phyloP scores from a whole-genome alignment of 352 stramenopile species.

The Pythium phragmitis region DNA sequence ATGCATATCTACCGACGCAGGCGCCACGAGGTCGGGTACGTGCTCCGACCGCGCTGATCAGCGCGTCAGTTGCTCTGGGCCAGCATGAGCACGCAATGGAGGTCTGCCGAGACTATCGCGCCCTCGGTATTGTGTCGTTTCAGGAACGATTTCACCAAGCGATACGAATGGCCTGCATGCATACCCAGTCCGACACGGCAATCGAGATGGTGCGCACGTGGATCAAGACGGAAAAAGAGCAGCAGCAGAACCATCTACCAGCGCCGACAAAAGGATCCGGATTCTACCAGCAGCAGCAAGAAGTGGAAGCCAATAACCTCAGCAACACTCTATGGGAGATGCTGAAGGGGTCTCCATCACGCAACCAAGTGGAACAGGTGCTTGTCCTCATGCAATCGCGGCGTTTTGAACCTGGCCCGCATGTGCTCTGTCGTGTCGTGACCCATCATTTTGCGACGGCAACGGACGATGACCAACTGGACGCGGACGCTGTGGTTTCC shows the following conservation, averaged over 20 bases:
- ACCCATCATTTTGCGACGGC: constrained; percentile 15
- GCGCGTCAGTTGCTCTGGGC: constrained; percentile 39
- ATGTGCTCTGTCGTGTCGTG: constrained; percentile 37
- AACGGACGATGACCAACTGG: constrained; percentile 19
- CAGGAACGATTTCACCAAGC: constrained; percentile 40
- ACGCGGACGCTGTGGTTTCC: constrained; percentile 12
- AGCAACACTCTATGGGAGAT: constrained; percentile 57
- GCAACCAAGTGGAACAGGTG: constrained; percentile 23
- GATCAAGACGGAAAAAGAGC: constrained; percentile 12
- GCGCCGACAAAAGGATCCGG: too few species aligned
- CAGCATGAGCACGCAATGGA: constrained; percentile 37
- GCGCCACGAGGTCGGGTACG: constrained; percentile 40
- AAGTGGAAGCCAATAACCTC: constrained; percentile 35
- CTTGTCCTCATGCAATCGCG: constrained; percentile 36
- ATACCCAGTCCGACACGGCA: constrained; percentile 32
- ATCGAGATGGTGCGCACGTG: constrained; percentile 40
- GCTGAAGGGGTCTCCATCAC: constrained; percentile 40
- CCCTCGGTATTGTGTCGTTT: constrained; percentile 36
- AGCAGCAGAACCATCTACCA: not conserved
- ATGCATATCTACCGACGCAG: constrained; percentile 36
- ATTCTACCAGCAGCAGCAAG: too few species aligned
- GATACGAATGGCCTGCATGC: constrained; percentile 33
- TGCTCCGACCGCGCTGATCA: constrained; percentile 45
- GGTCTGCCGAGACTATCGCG: constrained; percentile 40
- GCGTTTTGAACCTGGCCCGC: constrained; percentile 27